Evolutionary conservation across 176 grass and related monocot species (phyloP), one percentile per base, ranked within the genome.

Genomic region (Bolboschoenus planiculmis): DNA sequence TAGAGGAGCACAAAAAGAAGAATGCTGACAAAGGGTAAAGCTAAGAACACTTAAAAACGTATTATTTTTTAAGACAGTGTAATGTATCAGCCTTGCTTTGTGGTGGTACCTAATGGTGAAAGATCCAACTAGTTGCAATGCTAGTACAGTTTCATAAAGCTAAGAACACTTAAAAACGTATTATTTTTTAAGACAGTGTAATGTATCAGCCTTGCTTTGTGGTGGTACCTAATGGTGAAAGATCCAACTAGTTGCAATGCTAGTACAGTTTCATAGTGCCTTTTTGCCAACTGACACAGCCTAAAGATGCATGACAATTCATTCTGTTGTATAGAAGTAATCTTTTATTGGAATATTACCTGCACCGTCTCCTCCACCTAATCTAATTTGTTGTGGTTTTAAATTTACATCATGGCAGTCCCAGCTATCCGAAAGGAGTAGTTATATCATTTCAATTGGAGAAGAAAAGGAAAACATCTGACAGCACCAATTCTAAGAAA

Each of bases 361-460:
- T 6, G 8, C 39, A 46, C 10, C 42, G 10, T 20, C 31, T 34
- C 36, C 15, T 35, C 65, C 8, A 21, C 36, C 65, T 70, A 6
- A 84, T 30, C 63, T 81, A 16, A 34, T 84, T 10, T 57, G 80
- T 67, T 78, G 84, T 79, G 46, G 59, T 23, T 89, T 59, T 51
- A 78, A 61, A 30, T 56, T 88, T 15, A 24, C 47, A 33, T 81
- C 81, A 31, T 86, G 16, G 83, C 34, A 7, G 73, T 85, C 80
- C 70, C 53, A 95, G 91, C 54, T 99, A 91, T 83, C 82, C 90
- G n/a, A 99, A 93, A 88, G 96, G 96, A 54, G 74, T 93, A 65
- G 86, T 99, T 78, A 65, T 99, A 84, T 63, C 87, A 73, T 99
- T 99, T 88, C 92, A 99, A 81, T 82, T 99, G 43, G 91, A 95